Conservation (phyloP, 2,329 filamentous ascomycete species). For the Alternaria alternata region DNA sequence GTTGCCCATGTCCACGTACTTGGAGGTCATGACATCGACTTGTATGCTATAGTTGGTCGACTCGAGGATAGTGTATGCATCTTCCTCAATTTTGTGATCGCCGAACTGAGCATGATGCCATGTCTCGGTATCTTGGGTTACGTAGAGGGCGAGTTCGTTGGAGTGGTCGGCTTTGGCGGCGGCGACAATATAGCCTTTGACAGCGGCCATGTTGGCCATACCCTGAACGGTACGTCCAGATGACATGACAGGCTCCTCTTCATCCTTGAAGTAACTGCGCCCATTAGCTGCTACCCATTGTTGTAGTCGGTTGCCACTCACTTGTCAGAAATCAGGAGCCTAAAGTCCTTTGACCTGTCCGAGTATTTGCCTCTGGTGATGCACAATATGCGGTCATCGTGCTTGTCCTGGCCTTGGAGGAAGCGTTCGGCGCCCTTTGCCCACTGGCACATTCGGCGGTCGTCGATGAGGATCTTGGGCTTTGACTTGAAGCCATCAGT, state of each 20-base stretch:
- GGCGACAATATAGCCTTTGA: slow-evolving; percentile 86
- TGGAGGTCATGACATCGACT: slow-evolving; percentile 84
- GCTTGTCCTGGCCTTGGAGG: slow-evolving; percentile 68
- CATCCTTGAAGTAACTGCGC: slow-evolving; percentile 70
- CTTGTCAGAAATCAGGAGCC: slow-evolving; percentile 81
- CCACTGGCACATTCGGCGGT: slow-evolving; percentile 84
- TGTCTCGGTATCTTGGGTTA: slow-evolving; percentile 80
- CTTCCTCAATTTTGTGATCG: slow-evolving; percentile 82
- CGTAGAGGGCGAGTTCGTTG: slow-evolving; percentile 89
- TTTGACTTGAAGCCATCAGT: slow-evolving; percentile 80
- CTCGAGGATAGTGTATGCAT: slow-evolving; percentile 91
- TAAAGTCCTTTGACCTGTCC: slow-evolving; percentile 75
- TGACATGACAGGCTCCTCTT: slow-evolving; percentile 78
- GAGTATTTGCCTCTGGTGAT: slow-evolving; percentile 78
- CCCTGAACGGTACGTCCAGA: slow-evolving; percentile 77
- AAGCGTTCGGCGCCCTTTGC: slow-evolving; percentile 81
- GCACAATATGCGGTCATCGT: slow-evolving; percentile 79
- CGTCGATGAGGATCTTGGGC: slow-evolving; percentile 70
- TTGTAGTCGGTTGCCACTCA: slow-evolving; percentile 20
- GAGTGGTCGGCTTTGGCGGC: slow-evolving; percentile 82
- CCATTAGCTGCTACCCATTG: slow-evolving; percentile 22
- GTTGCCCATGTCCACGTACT: slow-evolving; percentile 77
- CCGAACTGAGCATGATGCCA: slow-evolving; percentile 95
- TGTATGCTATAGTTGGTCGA: slow-evolving; percentile 98
- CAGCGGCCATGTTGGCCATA: slow-evolving; percentile 79